phyloP scores from a whole-genome alignment of 495 filamentous ascomycete genomes.

The Xylaria nigripes region DNA sequence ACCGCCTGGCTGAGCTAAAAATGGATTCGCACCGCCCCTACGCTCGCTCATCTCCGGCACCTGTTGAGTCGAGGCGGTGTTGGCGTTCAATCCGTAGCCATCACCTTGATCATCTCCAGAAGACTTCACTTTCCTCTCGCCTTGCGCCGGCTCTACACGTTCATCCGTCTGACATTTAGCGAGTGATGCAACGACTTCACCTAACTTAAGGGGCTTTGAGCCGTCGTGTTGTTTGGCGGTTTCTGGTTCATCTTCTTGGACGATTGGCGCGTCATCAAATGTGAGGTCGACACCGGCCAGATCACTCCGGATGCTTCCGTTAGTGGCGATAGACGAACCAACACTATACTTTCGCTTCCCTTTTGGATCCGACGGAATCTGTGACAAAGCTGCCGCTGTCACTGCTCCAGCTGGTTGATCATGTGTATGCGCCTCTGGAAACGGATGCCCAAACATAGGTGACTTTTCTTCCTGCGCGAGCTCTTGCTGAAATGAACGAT shows the following conservation, averaged over 20 bases:
- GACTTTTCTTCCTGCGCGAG: conserved; percentile 22
- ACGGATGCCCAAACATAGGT: not conserved
- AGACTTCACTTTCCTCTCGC: not conserved
- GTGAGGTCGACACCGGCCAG: conserved; percentile 15
- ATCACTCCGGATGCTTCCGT: conserved; percentile 18
- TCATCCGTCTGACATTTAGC: conserved; percentile 4
- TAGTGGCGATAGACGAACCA: conserved; percentile 22
- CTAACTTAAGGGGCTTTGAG: conserved; percentile 3
- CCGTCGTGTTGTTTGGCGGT: conserved; percentile 9
- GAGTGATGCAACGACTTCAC: conserved; percentile 9
- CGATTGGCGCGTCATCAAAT: conserved; percentile 19
- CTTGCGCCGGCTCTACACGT: not conserved
- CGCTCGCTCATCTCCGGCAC: conserved; percentile 35
- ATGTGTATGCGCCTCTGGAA: conserved; percentile 7
- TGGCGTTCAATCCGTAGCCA: not conserved
- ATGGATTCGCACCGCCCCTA: conserved; percentile 11
- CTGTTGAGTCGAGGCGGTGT: conserved; percentile 6
- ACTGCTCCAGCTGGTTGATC: conserved; percentile 1
- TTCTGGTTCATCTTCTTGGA: conserved; percentile 18
- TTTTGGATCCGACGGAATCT: not conserved
- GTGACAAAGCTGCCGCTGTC: conserved; percentile 12
- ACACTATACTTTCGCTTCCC: conserved; percentile 19
- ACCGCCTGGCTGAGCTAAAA: conserved; percentile 11
- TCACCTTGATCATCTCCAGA: not conserved
- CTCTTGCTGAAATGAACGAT: conserved; percentile 37